Conservation (phyloP, 2,329 filamentous ascomycete genomes). For the Penicillium griseofulvum region DNA sequence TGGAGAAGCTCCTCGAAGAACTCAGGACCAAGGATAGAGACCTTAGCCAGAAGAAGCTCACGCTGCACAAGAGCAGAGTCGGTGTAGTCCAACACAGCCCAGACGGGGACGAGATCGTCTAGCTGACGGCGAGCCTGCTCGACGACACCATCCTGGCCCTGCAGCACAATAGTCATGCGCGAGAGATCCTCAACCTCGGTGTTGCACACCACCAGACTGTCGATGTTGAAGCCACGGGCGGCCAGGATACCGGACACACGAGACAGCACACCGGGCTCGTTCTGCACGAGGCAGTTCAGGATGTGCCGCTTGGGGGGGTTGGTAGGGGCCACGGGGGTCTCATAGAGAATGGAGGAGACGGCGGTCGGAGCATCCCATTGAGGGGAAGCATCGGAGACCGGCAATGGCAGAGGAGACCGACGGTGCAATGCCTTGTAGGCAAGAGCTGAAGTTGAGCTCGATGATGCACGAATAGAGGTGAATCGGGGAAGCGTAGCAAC, state of each 20-base stretch:
- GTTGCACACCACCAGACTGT: constrained; percentile 95
- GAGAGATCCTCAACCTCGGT: constrained; percentile 96
- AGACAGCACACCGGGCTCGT: constrained; percentile 95
- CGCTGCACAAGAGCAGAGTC: constrained; percentile 89
- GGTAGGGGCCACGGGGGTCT: constrained; percentile 81
- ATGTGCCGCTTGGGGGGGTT: constrained; percentile 90
- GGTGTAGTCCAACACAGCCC: constrained; percentile 97
- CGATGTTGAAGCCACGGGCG: constrained; percentile 97
- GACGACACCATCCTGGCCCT: constrained; percentile 93
- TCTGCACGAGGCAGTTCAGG: constrained; percentile 97
- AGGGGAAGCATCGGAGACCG: constrained; percentile 69
- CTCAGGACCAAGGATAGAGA: constrained; percentile 94
- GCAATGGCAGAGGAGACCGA: constrained; percentile 80
- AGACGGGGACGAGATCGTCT: constrained; percentile 95
- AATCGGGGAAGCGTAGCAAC: constrained; percentile 31
- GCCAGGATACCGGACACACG: constrained; percentile 95
- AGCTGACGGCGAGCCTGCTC: constrained; percentile 94
- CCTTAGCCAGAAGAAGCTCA: constrained; percentile 90
- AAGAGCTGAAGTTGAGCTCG: constrained; percentile 80
- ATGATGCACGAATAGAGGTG: constrained; percentile 34
- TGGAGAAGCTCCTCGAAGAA: constrained; percentile 96
- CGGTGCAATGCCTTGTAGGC: constrained; percentile 97
- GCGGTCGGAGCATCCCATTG: constrained; percentile 89
- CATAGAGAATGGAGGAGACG: constrained; percentile 97
- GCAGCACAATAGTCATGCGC: constrained; percentile 97